phyloP scores from a whole-genome alignment of 179 eudicot species.

The Spinacia oleracea region DNA sequence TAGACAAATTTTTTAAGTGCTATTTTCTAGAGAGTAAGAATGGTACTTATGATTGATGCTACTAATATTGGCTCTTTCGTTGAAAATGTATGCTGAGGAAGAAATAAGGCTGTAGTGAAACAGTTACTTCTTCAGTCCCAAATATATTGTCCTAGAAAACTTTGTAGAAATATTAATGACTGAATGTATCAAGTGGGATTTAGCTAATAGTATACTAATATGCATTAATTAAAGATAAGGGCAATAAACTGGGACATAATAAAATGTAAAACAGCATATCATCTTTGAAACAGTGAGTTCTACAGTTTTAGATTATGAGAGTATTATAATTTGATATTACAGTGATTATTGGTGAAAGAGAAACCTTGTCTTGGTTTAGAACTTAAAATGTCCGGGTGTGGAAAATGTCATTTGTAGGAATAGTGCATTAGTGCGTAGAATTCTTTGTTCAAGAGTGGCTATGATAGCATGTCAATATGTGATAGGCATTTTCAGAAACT shows the following conservation, averaged over 20 bases:
- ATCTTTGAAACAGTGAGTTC: not conserved
- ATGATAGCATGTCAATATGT: not conserved
- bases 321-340: not conserved
- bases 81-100: not conserved
- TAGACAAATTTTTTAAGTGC: not conserved
- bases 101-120: not conserved
- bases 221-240: not conserved
- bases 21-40: not conserved
- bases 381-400: not conserved
- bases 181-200: not conserved
- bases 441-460: no score
- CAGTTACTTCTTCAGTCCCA: not conserved
- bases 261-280: not conserved
- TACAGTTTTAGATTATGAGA: not conserved
- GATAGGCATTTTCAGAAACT: not conserved
- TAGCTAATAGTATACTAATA: not conserved
- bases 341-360: not conserved
- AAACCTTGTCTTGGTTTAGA: not conserved
- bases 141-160: not conserved
- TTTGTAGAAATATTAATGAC: not conserved
- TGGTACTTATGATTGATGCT: not conserved
- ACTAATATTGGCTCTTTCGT: not conserved
- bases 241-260: not conserved
- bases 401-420: not conserved
- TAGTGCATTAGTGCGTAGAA: no score